A percentile compares a stretch with the other conserved stretches of the same genome.
These are phyloP conservation scores for Phlebiopsis flavidoalba DNA, from an alignment of 768 basidiomycete genomes.

Conservation along the genomic window DNA sequence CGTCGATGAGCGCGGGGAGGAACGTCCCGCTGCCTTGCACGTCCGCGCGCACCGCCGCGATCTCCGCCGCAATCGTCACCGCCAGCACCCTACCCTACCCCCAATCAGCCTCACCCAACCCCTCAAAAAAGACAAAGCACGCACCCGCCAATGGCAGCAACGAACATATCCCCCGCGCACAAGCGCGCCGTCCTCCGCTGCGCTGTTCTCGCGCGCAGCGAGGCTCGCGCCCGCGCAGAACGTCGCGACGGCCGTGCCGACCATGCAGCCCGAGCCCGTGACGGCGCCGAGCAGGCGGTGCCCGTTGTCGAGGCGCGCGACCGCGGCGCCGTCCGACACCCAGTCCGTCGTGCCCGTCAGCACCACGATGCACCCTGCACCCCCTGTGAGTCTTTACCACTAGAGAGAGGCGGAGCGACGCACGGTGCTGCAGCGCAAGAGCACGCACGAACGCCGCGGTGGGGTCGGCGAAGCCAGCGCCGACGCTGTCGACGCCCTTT, in stretches of 20 bases:
- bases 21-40: conserved; percentile 64
- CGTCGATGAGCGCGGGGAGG: conserved; percentile 61
- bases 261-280: conserved; percentile 88
- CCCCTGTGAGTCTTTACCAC: too few species aligned
- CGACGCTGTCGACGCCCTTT: conserved; percentile 84
- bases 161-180: conserved; percentile 75
- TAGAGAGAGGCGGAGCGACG: conserved; percentile 23
- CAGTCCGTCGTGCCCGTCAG: conserved; percentile 80
- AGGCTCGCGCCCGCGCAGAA: conserved; percentile 70
- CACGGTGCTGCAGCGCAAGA: conserved; percentile 73
- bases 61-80: conserved; percentile 56
- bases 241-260: conserved; percentile 71
- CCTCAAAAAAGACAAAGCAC: conserved; percentile 16
- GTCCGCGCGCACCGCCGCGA: conserved; percentile 44
- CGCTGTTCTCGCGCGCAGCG: conserved; percentile 17
- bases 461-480: conserved; percentile 73
- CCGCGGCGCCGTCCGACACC: conserved; percentile 72
- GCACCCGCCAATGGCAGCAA: conserved; percentile 74
- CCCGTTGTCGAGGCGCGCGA: conserved; percentile 74
- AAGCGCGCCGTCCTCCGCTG: conserved; percentile 35
- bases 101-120: not conserved
- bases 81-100: conserved; percentile 42
- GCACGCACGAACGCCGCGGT: conserved; percentile 56
- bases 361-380: conserved; percentile 70
- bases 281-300: conserved; percentile 68